Evolutionary conservation across 2,329 filamentous ascomycete genomes (phyloP), one percentile per base, ranked within the genome.

Genomic region (Raffaelea deltoideospora): DNA sequence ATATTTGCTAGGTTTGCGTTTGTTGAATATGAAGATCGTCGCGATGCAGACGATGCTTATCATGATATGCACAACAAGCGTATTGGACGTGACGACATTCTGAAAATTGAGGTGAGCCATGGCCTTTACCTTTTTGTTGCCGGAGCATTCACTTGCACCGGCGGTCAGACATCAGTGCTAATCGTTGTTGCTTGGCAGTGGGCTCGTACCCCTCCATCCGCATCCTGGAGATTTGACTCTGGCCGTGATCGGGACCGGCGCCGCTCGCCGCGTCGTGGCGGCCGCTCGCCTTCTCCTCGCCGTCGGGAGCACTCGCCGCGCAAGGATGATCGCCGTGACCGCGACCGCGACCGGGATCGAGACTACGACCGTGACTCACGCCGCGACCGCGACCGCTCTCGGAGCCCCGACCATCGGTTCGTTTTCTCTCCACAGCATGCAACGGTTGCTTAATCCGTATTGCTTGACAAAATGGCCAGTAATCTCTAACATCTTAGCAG

Each of bases 21-120:
- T 58, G 90, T 98, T 46, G 90, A 98, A 64, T 98, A 98, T 60
- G 90, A 98, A 67, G 92, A 87, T 59, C 84, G 88, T 51, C 87
- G 90, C 50, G 90, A 98, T 68, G 87, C 90, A 45, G 90, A 98
- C 59, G 90, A 98, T 64, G 90, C 90, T 33, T 98, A 98, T 58
- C 85, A 98, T 59, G 90, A 98, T 65, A 98, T 98, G 90, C 90
- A 98, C 57, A 96, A 96, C 69, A 95, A 95, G 75, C 85, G 88
- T 48, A 86, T 98, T 50, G 87, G 86, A 33, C 80, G 88, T 44
- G 90, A 98, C 55, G 90, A 98, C 53, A 65, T 94, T 41, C 58
- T 98, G 64, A 98, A 98, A 67, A 96, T 98, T 47, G 90, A 98
- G 74, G 90, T 94, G 63, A 48, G 72, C 21, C 6, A 4, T 28